phyloP scores from a whole-genome alignment of 1,139 yeast genomes.

The Candida pseudoviswanathii region DNA sequence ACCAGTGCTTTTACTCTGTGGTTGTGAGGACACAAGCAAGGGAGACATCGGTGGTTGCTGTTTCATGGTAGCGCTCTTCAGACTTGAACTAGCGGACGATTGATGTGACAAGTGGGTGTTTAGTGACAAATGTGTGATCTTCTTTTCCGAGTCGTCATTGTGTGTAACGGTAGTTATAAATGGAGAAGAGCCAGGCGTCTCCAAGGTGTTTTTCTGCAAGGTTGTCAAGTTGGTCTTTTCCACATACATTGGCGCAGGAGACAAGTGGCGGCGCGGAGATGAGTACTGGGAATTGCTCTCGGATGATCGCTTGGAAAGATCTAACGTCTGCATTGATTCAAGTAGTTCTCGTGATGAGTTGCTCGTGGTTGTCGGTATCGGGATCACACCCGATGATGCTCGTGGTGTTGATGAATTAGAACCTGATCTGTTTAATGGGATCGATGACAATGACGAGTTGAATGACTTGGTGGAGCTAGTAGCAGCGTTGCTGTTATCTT shows the following conservation, averaged over 20 bases:
- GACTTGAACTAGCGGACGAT: slow-evolving; percentile 12
- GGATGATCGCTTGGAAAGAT: slow-evolving; percentile 21
- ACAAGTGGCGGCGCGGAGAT: slow-evolving; percentile 56
- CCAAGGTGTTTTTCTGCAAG: slow-evolving; percentile 47
- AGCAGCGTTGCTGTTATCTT: slow-evolving; percentile 5
- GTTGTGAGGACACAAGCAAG: slow-evolving; percentile 63
- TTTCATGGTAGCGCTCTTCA: slow-evolving; percentile 19
- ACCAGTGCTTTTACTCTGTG: slow-evolving; percentile 55
- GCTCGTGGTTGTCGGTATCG: background rate
- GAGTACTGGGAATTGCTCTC: slow-evolving; percentile 37
- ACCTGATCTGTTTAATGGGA: slow-evolving; percentile 11
- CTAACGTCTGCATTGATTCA: slow-evolving; percentile 33
- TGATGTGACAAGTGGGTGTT: slow-evolving; percentile 10
- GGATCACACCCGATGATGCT: slow-evolving; percentile 21
- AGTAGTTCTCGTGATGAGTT: slow-evolving; percentile 29
- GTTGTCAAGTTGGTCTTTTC: slow-evolving; percentile 55
- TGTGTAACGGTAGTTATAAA: slow-evolving; percentile 8
- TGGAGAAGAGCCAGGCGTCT: slow-evolving; percentile 18
- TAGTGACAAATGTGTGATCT: slow-evolving; percentile 19
- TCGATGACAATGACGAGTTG: slow-evolving; percentile 16
- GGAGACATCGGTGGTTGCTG: slow-evolving; percentile 78
- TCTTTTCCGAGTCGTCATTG: slow-evolving; percentile 12
- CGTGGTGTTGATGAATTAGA: slow-evolving; percentile 14
- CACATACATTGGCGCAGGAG: slow-evolving; percentile 51
- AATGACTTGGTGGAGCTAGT: slow-evolving; percentile 13